Conservation (phyloP, 495 filamentous ascomycete species). For the Cercophora samala region DNA sequence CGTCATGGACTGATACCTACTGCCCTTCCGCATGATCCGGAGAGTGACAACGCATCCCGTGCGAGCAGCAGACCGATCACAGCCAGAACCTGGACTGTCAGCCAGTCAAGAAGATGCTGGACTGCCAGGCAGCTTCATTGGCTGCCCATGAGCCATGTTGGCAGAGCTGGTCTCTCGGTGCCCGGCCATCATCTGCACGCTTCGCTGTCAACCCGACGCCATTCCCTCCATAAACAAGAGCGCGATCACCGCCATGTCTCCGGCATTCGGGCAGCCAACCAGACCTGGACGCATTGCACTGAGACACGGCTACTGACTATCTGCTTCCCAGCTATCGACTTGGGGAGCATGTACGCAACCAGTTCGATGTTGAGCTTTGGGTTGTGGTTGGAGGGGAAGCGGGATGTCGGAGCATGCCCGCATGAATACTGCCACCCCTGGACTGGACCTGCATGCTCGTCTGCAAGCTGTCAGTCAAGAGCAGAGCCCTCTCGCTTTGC, state of each 20-base stretch:
- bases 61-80: conserved; percentile 14
- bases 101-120: conserved; percentile 12
- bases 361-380: neutral
- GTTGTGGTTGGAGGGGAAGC: neutral
- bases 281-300: conserved; percentile 17
- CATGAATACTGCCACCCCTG: conserved; percentile 20
- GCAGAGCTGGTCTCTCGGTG: conserved; percentile 8
- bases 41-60: conserved; percentile 26
- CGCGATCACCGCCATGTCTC: conserved; percentile 13
- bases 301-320: conserved; percentile 9
- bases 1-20: neutral
- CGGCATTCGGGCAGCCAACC: conserved; percentile 15
- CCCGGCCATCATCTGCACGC: conserved; percentile 7
- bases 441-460: conserved; percentile 19
- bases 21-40: conserved; percentile 12
- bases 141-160: no score
- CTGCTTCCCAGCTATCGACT: conserved; percentile 1
- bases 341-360: neutral
- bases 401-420: conserved; percentile 10
- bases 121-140: conserved; percentile 1
- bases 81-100: no score
- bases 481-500: conserved; percentile 6
- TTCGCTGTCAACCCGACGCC: conserved; percentile 19
- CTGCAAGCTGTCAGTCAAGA: conserved; percentile 17
- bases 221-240: conserved; percentile 11